Percentiles rank a stretch among this genome's conserved stretches.
phyloP scores from a whole-genome alignment of 768 basidiomycete species.

The Russula lepida region DNA sequence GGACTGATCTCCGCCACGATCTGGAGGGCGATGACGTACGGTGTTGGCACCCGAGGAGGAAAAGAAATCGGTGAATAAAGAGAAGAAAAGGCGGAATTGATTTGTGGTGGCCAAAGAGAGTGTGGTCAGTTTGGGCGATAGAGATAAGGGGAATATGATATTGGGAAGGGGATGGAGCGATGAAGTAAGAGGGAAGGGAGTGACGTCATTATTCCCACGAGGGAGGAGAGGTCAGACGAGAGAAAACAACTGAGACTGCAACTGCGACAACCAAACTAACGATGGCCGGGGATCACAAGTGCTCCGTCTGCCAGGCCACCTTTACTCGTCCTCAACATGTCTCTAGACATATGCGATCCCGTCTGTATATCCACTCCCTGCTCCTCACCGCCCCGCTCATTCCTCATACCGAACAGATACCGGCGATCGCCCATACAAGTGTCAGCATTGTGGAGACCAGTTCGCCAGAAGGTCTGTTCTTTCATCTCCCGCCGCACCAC shows the following conservation, averaged over 20 bases:
- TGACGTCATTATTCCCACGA: conserved; percentile 20
- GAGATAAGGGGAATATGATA: neutral
- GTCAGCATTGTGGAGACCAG: conserved; percentile 81
- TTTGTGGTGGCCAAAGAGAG: neutral
- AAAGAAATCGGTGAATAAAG: neutral
- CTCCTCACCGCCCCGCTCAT: conserved; percentile 9
- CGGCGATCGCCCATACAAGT: conserved; percentile 85
- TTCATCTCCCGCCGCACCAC: neutral
- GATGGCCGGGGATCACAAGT: conserved; percentile 81
- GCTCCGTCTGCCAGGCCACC: conserved; percentile 79
- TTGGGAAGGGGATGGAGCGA: neutral
- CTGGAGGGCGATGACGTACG: conserved; percentile 18
- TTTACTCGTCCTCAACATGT: conserved; percentile 89
- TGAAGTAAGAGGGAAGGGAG: neutral
- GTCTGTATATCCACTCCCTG: conserved; percentile 40
- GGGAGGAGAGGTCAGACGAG: neutral
- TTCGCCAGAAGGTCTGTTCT: conserved; percentile 69
- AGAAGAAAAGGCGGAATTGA: neutral
- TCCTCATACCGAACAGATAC: conserved; percentile 46
- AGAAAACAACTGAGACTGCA: neutral
- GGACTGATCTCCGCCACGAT: conserved; percentile 22
- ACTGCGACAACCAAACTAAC: neutral
- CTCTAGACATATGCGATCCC: conserved; percentile 83
- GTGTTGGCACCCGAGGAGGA: neutral
- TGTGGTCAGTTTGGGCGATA: no score